phyloP scores from a whole-genome alignment of 2,329 filamentous ascomycete genomes.

The Neopestalotiopsis clavispora region DNA sequence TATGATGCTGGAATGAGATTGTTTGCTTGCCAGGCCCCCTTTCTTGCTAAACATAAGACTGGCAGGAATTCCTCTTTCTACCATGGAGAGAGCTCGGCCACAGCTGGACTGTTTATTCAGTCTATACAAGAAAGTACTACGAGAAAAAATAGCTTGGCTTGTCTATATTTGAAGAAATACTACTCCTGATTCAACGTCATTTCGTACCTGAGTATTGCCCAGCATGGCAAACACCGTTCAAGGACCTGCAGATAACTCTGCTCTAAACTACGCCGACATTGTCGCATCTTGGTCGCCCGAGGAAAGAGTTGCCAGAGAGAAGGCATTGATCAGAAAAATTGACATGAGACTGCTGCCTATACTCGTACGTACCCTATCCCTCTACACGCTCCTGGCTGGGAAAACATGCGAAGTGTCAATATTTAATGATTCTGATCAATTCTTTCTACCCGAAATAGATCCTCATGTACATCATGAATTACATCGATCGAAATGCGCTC shows the following conservation, averaged over 20 bases:
- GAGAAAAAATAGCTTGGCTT: no score
- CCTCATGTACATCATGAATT: conserved; percentile 68
- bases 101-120: no score
- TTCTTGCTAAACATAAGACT: not conserved
- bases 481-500: conserved; percentile 47
- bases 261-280: conserved; percentile 25
- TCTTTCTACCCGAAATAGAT: conserved; percentile 6
- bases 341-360: conserved; percentile 62
- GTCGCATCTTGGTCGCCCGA: conserved; percentile 34
- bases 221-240: conserved; percentile 1
- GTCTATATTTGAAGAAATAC: not conserved
- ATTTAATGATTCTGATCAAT: not conserved
- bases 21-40: not conserved
- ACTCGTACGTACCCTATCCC: conserved; percentile 42
- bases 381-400: not conserved
- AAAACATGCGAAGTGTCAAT: no score
- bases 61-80: not conserved
- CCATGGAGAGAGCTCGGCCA: not conserved
- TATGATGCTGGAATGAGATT: not conserved
- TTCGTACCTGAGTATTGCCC: not conserved
- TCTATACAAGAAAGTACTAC: no score
- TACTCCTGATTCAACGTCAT: not conserved
- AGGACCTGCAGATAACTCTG: conserved; percentile 2
- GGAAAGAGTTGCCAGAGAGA: conserved; percentile 50
- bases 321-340: conserved; percentile 59